Conservation (phyloP, 169 alveolate species). For the Cryptosporidium bovis region DNA sequence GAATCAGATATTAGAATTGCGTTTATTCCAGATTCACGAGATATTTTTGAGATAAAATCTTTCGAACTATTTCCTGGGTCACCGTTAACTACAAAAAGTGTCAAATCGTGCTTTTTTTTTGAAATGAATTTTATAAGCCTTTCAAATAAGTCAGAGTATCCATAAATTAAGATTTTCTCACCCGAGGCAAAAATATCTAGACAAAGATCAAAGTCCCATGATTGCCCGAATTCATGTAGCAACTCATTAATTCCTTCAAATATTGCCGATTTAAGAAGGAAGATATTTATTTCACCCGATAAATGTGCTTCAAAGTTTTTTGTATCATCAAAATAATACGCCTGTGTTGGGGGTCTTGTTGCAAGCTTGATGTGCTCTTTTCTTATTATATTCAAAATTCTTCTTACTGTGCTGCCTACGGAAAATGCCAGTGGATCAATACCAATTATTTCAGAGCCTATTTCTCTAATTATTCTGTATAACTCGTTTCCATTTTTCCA, state of each 20-base stretch:
- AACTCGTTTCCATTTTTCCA: conserved; percentile 64
- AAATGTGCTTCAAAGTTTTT: background rate
- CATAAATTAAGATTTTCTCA: conserved; percentile 53
- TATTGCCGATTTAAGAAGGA: conserved; percentile 42
- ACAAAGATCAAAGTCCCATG: conserved; percentile 71
- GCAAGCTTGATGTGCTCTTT: conserved; percentile 27
- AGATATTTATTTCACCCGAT: conserved; percentile 14
- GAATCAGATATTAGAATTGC: conserved; percentile 69
- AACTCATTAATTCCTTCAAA: conserved; percentile 73
- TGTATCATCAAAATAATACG: background rate
- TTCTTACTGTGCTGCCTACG: conserved; percentile 28
- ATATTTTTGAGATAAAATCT: conserved; percentile 36
- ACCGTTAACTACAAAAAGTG: conserved; percentile 46
- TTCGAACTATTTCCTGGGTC: conserved; percentile 58
- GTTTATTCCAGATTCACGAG: conserved; percentile 17
- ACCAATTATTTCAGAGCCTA: conserved; percentile 34
- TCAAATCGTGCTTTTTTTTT: conserved; percentile 39
- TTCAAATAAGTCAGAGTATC: conserved; percentile 55
- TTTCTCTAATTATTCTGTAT: background rate
- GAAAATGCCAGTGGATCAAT: conserved; percentile 66
- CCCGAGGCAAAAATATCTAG: conserved; percentile 48
- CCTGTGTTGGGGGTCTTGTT: background rate
- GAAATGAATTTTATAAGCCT: conserved; percentile 45
- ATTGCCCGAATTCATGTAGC: conserved; percentile 58
- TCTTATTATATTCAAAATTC: conserved; percentile 49